These are phyloP conservation scores for Cryptococcus sp. DNA, from an alignment of 1,284 basidiomycete genomes.

Conservation along the genomic window DNA sequence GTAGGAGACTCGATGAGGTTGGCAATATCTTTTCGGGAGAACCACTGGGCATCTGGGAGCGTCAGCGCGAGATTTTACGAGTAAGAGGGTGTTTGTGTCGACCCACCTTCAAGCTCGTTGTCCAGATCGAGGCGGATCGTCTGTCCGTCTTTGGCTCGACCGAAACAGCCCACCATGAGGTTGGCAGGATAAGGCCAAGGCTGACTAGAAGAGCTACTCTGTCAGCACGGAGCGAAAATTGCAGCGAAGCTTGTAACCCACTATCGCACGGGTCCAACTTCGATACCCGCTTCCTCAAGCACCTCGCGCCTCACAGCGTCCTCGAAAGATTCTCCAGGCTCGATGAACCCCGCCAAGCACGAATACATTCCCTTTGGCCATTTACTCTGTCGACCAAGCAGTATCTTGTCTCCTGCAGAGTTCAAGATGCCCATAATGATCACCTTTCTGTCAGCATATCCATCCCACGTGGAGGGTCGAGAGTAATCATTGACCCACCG, in stretches of 20 bases:
- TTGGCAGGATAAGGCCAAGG: conserved; percentile 75
- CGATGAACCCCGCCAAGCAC: conserved; percentile 82
- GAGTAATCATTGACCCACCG: conserved; percentile 45
- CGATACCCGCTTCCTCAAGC: conserved; percentile 89
- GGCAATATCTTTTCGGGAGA: conserved; percentile 66
- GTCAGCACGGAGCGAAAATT: not conserved
- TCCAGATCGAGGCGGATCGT: conserved; percentile 82
- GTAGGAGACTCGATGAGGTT: conserved; percentile 54
- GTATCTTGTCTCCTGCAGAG: conserved; percentile 68
- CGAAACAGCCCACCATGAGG: conserved; percentile 84
- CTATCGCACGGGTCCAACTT: conserved; percentile 76
- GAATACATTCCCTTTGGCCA: conserved; percentile 61
- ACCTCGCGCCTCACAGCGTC: conserved; percentile 90
- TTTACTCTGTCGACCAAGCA: conserved; percentile 69
- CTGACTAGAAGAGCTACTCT: conserved; percentile 42
- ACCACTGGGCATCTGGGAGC: conserved; percentile 78
- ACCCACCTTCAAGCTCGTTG: conserved; percentile 84
- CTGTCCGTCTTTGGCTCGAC: conserved; percentile 61
- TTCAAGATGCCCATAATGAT: conserved; percentile 88
- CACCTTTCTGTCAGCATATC: conserved; percentile 48
- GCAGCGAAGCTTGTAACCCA: conserved; percentile 48
- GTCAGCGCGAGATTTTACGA: not conserved
- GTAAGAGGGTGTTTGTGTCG: not conserved
- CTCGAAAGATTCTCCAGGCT: conserved; percentile 91
- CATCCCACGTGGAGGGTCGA: not conserved